phyloP scores from a whole-genome alignment of 2,329 filamentous ascomycete genomes.

The Epichloe brachyelytri region DNA sequence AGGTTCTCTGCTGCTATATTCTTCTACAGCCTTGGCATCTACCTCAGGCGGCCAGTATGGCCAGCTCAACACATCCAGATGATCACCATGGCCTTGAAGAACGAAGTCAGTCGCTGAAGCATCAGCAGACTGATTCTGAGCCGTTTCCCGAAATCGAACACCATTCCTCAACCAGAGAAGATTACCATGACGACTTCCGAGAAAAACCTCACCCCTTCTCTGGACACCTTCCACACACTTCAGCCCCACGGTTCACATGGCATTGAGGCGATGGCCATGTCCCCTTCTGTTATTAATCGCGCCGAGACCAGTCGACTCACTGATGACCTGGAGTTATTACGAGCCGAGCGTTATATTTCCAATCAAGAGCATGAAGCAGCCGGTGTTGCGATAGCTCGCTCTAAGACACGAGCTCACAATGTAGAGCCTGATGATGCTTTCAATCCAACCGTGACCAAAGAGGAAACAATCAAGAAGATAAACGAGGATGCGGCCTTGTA shows the following conservation, averaged over 20 bases:
- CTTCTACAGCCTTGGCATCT: not conserved
- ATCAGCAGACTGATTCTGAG: not conserved
- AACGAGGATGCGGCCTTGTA: constrained; percentile 23
- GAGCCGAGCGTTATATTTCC: constrained; percentile 33
- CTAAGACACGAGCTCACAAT: constrained; percentile 20
- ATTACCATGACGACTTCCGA: constrained; percentile 9
- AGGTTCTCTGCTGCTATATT: not conserved
- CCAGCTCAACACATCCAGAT: not conserved
- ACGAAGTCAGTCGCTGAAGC: constrained; percentile 2
- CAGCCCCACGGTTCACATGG: constrained; percentile 13
- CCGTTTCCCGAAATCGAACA: constrained; percentile 1
- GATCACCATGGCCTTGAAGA: not conserved
- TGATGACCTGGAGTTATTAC: constrained; percentile 36
- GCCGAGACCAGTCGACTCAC: constrained; percentile 27
- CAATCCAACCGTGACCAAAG: constrained; percentile 21
- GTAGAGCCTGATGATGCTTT: constrained; percentile 33
- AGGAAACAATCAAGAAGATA: constrained; percentile 17
- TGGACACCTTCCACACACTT: constrained; percentile 19
- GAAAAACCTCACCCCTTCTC: constrained; percentile 15
- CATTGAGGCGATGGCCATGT: constrained; percentile 9
- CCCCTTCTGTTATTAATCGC: constrained; percentile 16
- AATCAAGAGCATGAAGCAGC: constrained; percentile 25
- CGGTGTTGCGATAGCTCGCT: constrained; percentile 9
- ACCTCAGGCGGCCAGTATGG: constrained; percentile 2
- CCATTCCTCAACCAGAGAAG: not conserved